Conservation (phyloP, 2,329 filamentous ascomycete species). For the Fusarium oxysporum region DNA sequence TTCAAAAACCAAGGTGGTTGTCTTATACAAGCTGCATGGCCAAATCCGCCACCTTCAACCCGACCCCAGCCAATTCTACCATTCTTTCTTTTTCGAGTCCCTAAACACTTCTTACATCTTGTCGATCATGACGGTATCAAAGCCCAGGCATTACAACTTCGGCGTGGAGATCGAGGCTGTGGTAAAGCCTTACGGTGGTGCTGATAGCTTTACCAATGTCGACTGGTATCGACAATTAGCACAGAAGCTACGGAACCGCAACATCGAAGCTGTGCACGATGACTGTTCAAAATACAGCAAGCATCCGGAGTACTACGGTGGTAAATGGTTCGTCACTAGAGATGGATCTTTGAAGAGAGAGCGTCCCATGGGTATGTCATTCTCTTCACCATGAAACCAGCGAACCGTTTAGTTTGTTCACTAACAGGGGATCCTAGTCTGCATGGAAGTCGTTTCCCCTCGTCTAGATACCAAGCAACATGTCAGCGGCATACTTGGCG, state of each 20-base stretch:
- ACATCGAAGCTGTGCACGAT: slow-evolving; percentile 53
- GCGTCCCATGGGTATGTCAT: slow-evolving; percentile 50
- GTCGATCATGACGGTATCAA: slow-evolving; percentile 28
- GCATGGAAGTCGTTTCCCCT: slow-evolving; percentile 57
- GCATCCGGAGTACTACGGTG: slow-evolving; percentile 56
- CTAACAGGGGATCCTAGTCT: slow-evolving; percentile 46
- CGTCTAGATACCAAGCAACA: slow-evolving; percentile 51
- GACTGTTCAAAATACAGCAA: slow-evolving; percentile 55
- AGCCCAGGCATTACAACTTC: slow-evolving; percentile 54
- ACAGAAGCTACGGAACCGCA: slow-evolving; percentile 53
- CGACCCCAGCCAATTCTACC: neutral
- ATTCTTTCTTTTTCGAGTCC: slow-evolving; percentile 17
- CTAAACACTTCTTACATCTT: neutral
- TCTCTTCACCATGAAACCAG: neutral
- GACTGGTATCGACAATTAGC: slow-evolving; percentile 56
- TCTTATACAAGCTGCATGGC: slow-evolving; percentile 26
- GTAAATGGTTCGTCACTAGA: slow-evolving; percentile 56
- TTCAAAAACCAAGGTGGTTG: slow-evolving; percentile 7
- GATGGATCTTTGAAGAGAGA: slow-evolving; percentile 55
- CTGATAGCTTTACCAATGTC: slow-evolving; percentile 52
- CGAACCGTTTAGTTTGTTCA: neutral
- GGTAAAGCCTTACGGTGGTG: slow-evolving; percentile 52
- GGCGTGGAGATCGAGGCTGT: slow-evolving; percentile 55
- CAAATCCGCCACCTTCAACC: slow-evolving; percentile 15
- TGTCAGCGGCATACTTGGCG: slow-evolving; percentile 49